Evolutionary conservation across 805 yeast species (phyloP).

Genomic region (Zygotorulaspora florentina): DNA sequence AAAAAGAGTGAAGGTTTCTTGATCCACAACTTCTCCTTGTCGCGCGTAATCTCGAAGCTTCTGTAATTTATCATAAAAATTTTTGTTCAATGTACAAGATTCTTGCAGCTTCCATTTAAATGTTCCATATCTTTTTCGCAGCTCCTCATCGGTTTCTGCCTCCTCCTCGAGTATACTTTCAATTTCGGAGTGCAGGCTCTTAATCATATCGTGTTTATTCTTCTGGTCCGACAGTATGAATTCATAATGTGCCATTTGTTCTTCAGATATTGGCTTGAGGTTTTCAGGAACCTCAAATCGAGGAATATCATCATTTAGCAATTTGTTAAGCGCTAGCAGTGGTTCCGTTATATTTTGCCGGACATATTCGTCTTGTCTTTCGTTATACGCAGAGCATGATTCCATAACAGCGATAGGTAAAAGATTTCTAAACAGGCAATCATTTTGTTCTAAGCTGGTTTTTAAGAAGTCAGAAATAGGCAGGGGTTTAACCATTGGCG

Average conservation of each 20-base stretch:
- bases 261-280: slow-evolving; percentile 55
- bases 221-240: slow-evolving; percentile 53
- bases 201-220: slow-evolving; percentile 42
- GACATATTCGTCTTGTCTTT: slow-evolving; percentile 55
- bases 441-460: slow-evolving; percentile 29
- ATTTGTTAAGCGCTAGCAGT: slow-evolving; percentile 42
- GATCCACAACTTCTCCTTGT: slow-evolving; percentile 63
- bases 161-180: slow-evolving; percentile 48
- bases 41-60: slow-evolving; percentile 46
- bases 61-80: slow-evolving; percentile 39
- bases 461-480: slow-evolving; percentile 37
- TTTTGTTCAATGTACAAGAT: slow-evolving; percentile 42
- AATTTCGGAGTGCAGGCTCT: slow-evolving; percentile 43
- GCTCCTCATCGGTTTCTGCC: slow-evolving; percentile 48
- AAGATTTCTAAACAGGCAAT: slow-evolving; percentile 50
- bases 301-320: slow-evolving; percentile 43
- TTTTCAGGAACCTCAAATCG: slow-evolving; percentile 56
- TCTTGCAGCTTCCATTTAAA: slow-evolving; percentile 49
- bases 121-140: slow-evolving; percentile 51
- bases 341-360: slow-evolving; percentile 45
- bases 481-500: slow-evolving; percentile 52
- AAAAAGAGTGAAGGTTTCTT: slow-evolving; percentile 45
- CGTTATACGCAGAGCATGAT: slow-evolving; percentile 62
- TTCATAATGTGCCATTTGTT: slow-evolving; percentile 52
- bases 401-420: slow-evolving; percentile 66